phyloP scores from a whole-genome alignment of 2,329 filamentous ascomycete species.

The Coniochaeta sp. region DNA sequence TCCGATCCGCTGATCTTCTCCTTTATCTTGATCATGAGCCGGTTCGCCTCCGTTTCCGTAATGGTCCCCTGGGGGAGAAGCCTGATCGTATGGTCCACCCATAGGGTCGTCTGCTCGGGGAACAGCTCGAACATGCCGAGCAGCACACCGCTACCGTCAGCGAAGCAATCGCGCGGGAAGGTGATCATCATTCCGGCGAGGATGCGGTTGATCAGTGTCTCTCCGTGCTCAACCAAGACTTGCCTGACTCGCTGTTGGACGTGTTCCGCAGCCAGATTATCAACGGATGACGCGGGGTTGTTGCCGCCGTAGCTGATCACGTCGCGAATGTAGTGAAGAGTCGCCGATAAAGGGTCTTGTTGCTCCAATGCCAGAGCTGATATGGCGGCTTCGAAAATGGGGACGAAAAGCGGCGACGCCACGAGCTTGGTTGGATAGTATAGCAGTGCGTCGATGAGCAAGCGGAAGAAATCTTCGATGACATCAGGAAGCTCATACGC shows the following conservation, averaged over 20 bases:
- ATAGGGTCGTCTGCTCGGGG: conserved; percentile 69
- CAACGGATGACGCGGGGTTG: conserved; percentile 58
- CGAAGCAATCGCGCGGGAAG: conserved; percentile 91
- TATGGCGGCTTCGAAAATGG: conserved; percentile 81
- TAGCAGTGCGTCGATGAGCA: conserved; percentile 83
- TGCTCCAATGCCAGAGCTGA: conserved; percentile 85
- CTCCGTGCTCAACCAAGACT: conserved; percentile 63
- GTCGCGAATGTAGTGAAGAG: conserved; percentile 88
- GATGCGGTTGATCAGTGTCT: conserved; percentile 76
- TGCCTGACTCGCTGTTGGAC: conserved; percentile 67
- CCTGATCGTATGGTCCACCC: conserved; percentile 78
- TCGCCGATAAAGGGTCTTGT: conserved; percentile 82
- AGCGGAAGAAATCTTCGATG: conserved; percentile 94
- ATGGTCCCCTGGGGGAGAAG: conserved; percentile 80
- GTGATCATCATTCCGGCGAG: conserved; percentile 99
- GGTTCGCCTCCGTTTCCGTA: conserved; percentile 70
- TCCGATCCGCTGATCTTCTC: conserved; percentile 66
- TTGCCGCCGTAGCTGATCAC: conserved; percentile 81
- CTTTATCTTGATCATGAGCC: conserved; percentile 72
- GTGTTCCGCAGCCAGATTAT: conserved; percentile 55
- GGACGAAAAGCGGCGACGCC: conserved; percentile 67
- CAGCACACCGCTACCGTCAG: conserved; percentile 88
- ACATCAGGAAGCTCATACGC: conserved; percentile 69
- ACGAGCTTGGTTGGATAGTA: conserved; percentile 87
- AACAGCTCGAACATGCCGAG: conserved; percentile 83